Evolutionary conservation across 1,139 yeast genomes (phyloP), one percentile per base, ranked within the genome.

Genomic region (Entelexis sorbosivorans): DNA sequence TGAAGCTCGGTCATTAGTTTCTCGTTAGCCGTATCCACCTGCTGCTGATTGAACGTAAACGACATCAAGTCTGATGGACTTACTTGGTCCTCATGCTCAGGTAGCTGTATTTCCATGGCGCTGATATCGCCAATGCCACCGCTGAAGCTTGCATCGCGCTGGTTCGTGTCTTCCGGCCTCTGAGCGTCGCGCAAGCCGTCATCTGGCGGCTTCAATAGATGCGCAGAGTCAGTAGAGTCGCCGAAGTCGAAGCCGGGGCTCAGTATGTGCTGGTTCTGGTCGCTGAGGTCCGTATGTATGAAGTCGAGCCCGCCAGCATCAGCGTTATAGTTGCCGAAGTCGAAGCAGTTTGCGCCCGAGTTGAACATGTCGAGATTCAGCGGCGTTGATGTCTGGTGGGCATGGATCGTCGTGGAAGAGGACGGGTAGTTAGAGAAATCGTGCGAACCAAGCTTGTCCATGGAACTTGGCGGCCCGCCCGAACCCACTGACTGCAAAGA

Each of bases 341-440:
- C 36, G 11, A 43, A 43, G 11, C 3, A n/a, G 19, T 11, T n/a
- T 13, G 20, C 38, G 9, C 31, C 16, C 7, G 28, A 13, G 5
- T 16, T 19, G 22, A 31, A 43, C 14, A 22, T 9, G 32, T 44
- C 42, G 10, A 28, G 7, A 13, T 11, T 35, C 14, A 45, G 11
- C 9, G 58, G 58, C 38, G 50, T 36, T 3, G 44, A 33, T 19
- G 44, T 31, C 14, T 50, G 35, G 22, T 34, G 33, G 5, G 47
- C 40, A 22, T 44, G 36, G 11, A 33, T 44, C 1, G 38, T 28
- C 17, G 43, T n/a, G 1, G 43, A 20, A 3, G 16, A 6, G 7
- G 31, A 3, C 5, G 43, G 33, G 28, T n/a, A 39, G 8, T n/a
- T n/a, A 1, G 14, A 19, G 24, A 40, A 16, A 5, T 40, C 44